Base-by-base conservation (phyloP, 495 filamentous ascomycete genomes). In the Lasiosphaeris hirsuta region DNA sequence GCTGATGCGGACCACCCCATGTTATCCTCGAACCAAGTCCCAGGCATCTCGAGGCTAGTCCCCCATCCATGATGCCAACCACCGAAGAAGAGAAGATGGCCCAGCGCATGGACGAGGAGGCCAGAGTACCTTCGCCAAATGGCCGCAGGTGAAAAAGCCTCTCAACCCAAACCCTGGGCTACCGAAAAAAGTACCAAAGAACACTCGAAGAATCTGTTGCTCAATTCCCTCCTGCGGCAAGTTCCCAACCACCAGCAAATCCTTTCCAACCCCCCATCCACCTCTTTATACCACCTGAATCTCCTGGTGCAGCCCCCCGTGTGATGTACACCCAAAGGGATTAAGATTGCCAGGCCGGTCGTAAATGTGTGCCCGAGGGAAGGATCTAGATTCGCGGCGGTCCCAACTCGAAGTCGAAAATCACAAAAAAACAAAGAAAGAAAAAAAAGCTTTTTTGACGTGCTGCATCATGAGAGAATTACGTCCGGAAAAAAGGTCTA, bases 401-500 rank as follows among this genome's bases (percentile, higher is more conserved):
- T 10, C 43, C 10, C 30, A 23, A 15, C 43, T 23, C 43, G 15
- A 46, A 23, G 4, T 23, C 43, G 43, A 46, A 49, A 34, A 36
- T 36, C 30, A 49, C 33, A 49, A 49, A 49, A 30, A 10, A 49
- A 49, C 15, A 17, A 8, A 44, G 13, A 41, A 10, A 19, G 34
- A 51, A 37, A 38, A 36, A 51, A 17, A 39, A 13, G 13, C 30
- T 30, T 30, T 30, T 30, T 30, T 30, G 23, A 30, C 23, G 23
- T 30, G 23, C 23, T 30, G 23, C 23, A 19, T 0, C 19, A 51
- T 14, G 30, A 37, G 40, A 15, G 40, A 51, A 39, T 38, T 11
- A 51, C 38, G 39, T 19, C 39, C 51, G 38, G 35, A 39, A 37
- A 45, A 54, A 56, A 62, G 33, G 38, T 65, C 63, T 69, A 66